phyloP scores from a whole-genome alignment of 2,329 filamentous ascomycete species.

The Colletotrichum coccodes region DNA sequence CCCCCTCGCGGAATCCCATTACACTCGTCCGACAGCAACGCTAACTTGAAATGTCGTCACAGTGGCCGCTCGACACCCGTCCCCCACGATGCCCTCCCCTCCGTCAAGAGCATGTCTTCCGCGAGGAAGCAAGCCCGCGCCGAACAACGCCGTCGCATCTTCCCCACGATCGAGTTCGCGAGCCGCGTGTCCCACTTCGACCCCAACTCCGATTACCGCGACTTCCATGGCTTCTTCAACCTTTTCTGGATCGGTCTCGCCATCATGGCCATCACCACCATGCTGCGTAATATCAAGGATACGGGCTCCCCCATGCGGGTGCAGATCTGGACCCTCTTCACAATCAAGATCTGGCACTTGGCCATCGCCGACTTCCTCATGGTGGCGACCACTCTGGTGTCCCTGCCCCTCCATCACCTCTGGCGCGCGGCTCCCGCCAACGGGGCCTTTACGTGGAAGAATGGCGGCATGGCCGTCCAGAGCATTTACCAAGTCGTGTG shows the following conservation, averaged over 20 bases:
- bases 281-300: slow-evolving; percentile 92
- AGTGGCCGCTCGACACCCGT: slow-evolving; percentile 88
- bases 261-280: slow-evolving; percentile 97
- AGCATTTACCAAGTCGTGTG: slow-evolving; percentile 83
- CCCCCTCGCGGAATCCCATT: background rate
- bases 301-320: slow-evolving; percentile 88
- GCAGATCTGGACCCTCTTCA: slow-evolving; percentile 89
- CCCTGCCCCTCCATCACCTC: slow-evolving; percentile 77
- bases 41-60: slow-evolving; percentile 14
- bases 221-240: slow-evolving; percentile 97
- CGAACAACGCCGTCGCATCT: slow-evolving; percentile 83
- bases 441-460: slow-evolving; percentile 75
- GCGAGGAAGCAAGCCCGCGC: slow-evolving; percentile 86
- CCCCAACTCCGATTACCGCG: slow-evolving; percentile 87
- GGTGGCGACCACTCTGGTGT: slow-evolving; percentile 79
- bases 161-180: slow-evolving; percentile 92
- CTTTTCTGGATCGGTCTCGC: slow-evolving; percentile 97
- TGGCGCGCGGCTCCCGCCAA: slow-evolving; percentile 65
- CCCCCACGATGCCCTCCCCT: slow-evolving; percentile 91
- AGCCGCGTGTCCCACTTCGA: slow-evolving; percentile 96
- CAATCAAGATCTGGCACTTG: slow-evolving; percentile 88
- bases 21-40: background rate
- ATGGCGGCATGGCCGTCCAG: slow-evolving; percentile 83
- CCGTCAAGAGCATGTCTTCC: slow-evolving; percentile 84
- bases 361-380: slow-evolving; percentile 86